Evolutionary conservation across 345 rosid genomes (phyloP), one percentile per base, ranked within the genome.

Genomic region (Hibiscus tridactylites): DNA sequence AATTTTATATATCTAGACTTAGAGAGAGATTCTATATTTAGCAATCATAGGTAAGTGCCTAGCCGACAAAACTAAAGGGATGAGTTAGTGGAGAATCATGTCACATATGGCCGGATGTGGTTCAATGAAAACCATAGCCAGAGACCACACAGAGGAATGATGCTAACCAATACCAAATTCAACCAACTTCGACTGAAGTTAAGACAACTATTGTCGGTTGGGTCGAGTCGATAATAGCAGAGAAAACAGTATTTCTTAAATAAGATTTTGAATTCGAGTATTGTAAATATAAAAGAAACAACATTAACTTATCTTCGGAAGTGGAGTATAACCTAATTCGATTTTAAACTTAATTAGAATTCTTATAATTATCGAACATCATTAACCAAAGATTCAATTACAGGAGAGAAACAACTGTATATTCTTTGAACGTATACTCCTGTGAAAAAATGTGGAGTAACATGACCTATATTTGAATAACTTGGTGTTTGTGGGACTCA

Each of bases 11-110:
- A 39, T 39, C 9, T 6, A 37, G 42, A 31, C 0, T 31, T 33
- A 4, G 42, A 39, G 47, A 33, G 17, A 39, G 33, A 64, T 21
- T 6, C n/a, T 47, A 28, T 17, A 9, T 11, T 46, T 42, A 73
- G 29, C 50, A 31, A 33, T 76, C 53, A 15, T 52, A 49, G 78
- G 69, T 2, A 21, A 72, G 85, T 82, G 64, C 78, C 76, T 72
- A 80, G 77, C 84, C 81, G 85, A 87, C 87, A 83, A 75, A 67
- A n/a, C 33, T 72, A 81, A 59, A 74, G 66, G 74, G 44, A 10
- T 5, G 56, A 17, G 71, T 71, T 70, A 79, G 88, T 79, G 88
- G 91, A 73, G 85, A 7, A 9, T 56, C 28, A 21, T 53, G 61
- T 21, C 61, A 21, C 9, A 19, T 17, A 56, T 54, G 58, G 58